Base-by-base conservation (phyloP, 768 basidiomycete species). In the Amyloporia xantha region DNA sequence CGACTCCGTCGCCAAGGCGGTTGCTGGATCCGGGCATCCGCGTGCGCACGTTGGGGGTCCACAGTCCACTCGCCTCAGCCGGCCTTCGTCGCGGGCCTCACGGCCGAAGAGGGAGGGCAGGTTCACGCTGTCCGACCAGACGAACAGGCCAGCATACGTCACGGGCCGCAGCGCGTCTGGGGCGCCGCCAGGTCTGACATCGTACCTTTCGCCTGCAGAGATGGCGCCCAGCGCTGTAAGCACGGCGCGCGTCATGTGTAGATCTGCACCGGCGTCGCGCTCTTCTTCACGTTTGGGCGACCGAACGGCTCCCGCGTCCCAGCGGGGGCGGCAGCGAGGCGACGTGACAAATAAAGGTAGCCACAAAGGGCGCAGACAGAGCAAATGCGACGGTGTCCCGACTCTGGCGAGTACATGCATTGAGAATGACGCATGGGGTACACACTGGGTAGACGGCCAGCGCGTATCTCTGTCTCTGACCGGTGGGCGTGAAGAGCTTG, bases 221-320 rank as follows among this genome's bases (percentile, higher is more conserved):
- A 63, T 65, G 26, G 67, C 68, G 21, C 64, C 63, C 30, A 65
- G 68, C 1, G 57, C 66, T 13, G 73, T 88, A 4, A 72, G 71
- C 15, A 70, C 69, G 24, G 77, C 78, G 27, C 70, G 71, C 25
- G 86, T 87, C 24, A 68, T 81, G 39, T 88, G 86, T 60, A 69
- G 79, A 44, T 86, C 84, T 57, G 82, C 85, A 4, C 85, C 86
- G 3, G 74, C 73, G 4, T 86, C 84, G 40, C 73, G 85, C 2
- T 68, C 78, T 0, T 69, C 71, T 9, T 86, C 84, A 5, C 66
- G 66, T 15, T 66, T 60, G 26, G 57, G 62, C 6, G 54, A 63
- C 28, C 51, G 56, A 44, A 54, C 54, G 24, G 41, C 41, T n/a
- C 40, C 24, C 21, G 41, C 10, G 54, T 42, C 3, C 44, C 47